Conservation (phyloP, 2,329 filamentous ascomycete genomes). For the Pestalotiopsis sp. region DNA sequence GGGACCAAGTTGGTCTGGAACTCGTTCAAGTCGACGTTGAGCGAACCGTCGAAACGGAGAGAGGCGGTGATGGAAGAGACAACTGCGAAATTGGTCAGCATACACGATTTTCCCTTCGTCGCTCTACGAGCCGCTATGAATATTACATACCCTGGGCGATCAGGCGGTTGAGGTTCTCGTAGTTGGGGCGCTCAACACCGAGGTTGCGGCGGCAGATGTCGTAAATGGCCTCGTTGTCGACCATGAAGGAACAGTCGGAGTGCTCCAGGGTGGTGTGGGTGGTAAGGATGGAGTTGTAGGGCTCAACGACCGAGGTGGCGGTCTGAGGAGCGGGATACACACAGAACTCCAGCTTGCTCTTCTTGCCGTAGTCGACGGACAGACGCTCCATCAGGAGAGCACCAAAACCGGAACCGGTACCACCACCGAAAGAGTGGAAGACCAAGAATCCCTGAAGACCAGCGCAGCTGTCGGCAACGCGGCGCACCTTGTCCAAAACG, state of each 20-base stretch:
- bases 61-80: slow-evolving; percentile 98
- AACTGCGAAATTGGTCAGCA: slow-evolving; percentile 55
- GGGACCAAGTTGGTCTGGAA: slow-evolving; percentile 99
- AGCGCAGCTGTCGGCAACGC: slow-evolving; percentile 95
- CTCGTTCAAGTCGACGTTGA: slow-evolving; percentile 99
- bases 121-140: not conserved
- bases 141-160: slow-evolving; percentile 81
- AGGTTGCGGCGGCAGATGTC: slow-evolving; percentile 99
- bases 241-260: slow-evolving; percentile 99
- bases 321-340: slow-evolving; percentile 98
- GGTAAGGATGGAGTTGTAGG: slow-evolving; percentile 99
- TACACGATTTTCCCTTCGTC: not conserved
- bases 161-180: slow-evolving; percentile 97
- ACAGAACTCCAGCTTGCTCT: slow-evolving; percentile 99
- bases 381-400: slow-evolving; percentile 98
- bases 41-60: slow-evolving; percentile 96
- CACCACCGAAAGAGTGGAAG: slow-evolving; percentile 99
- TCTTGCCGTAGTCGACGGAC: slow-evolving; percentile 99
- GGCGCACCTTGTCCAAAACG: slow-evolving; percentile 96
- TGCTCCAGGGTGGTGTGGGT: slow-evolving; percentile 99
- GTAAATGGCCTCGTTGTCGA: slow-evolving; percentile 99
- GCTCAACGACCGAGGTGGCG: slow-evolving; percentile 96
- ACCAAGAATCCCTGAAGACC: slow-evolving; percentile 99
- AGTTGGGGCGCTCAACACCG: slow-evolving; percentile 95
- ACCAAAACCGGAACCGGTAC: slow-evolving; percentile 98